These are phyloP conservation scores for Penicillium parvum DNA, from an alignment of 495 filamentous ascomycete species.

Conservation along the genomic window DNA sequence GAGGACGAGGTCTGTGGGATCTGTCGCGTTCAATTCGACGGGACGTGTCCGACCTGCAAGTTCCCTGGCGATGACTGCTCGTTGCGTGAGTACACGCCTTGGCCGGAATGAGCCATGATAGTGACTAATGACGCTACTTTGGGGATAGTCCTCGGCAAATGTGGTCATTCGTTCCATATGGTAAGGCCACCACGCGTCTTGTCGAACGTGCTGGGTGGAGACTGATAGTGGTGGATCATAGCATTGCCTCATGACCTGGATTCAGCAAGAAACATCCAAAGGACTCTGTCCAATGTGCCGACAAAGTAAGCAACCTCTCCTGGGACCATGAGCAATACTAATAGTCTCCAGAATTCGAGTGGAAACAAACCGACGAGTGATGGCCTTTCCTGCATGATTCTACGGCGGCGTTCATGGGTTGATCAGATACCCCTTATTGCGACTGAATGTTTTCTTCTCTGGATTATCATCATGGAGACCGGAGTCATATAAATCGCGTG, in stretches of 20 bases:
- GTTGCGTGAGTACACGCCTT: constrained; percentile 57
- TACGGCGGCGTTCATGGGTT: constrained; percentile 7
- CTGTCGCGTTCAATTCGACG: constrained; percentile 96
- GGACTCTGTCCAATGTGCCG: constrained; percentile 97
- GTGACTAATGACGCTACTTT: background rate
- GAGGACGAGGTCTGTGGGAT: constrained; percentile 98
- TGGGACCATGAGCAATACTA: constrained; percentile 13
- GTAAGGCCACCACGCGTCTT: constrained; percentile 40
- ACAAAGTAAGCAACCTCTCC: constrained; percentile 60
- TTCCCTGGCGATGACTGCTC: constrained; percentile 95
- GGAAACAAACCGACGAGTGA: constrained; percentile 50
- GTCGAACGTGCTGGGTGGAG: constrained; percentile 2
- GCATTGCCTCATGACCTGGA: constrained; percentile 96
- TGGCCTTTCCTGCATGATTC: constrained; percentile 13
- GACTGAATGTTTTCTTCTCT: background rate
- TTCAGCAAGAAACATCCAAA: constrained; percentile 88
- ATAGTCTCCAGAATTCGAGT: constrained; percentile 61
- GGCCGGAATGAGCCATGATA: background rate
- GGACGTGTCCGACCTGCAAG: constrained; percentile 96
- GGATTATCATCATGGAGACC: too few species aligned
- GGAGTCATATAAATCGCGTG: too few species aligned
- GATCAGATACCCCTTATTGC: constrained; percentile 16
- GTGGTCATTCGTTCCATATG: constrained; percentile 97
- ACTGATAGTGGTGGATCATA: constrained; percentile 29
- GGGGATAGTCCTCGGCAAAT: constrained; percentile 79